phyloP scores from a whole-genome alignment of 1,284 basidiomycete species.

The Mycena sp. region DNA sequence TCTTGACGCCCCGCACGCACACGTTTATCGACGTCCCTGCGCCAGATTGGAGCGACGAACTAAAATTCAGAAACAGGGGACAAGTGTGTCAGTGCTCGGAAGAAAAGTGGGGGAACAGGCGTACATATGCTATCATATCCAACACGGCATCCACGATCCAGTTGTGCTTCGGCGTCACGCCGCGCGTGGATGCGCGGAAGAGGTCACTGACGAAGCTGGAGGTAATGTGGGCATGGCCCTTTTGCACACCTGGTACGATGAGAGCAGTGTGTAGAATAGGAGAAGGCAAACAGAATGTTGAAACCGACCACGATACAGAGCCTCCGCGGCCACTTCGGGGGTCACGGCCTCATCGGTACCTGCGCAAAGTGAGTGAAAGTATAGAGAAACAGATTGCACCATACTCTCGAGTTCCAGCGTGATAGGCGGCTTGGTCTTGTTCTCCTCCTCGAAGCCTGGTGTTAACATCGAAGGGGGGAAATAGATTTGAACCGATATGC shows the following conservation, averaged over 20 bases:
- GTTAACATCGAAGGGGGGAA: constrained; percentile 88
- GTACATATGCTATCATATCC: constrained; percentile 52
- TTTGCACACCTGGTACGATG: constrained; percentile 75
- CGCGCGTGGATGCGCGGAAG: constrained; percentile 77
- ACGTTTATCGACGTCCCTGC: too few relatives aligned
- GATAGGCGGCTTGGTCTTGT: constrained; percentile 84
- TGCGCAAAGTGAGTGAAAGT: too few relatives aligned
- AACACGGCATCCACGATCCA: constrained; percentile 62
- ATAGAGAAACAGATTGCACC: too few relatives aligned
- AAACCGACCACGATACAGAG: constrained; percentile 78
- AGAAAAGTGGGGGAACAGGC: too few relatives aligned
- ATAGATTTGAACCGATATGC: constrained; percentile 86
- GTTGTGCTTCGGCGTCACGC: constrained; percentile 74
- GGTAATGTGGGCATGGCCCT: constrained; percentile 80
- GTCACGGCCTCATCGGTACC: constrained; percentile 76
- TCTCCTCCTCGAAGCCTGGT: constrained; percentile 85
- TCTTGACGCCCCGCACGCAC: too few relatives aligned
- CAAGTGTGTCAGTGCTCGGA: too few relatives aligned
- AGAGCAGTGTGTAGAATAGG: constrained; percentile 9
- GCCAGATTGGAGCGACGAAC: too few relatives aligned
- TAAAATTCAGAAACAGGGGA: too few relatives aligned
- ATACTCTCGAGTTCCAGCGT: constrained; percentile 89
- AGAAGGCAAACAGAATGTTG: constrained; percentile 28
- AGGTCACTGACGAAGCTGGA: constrained; percentile 75
- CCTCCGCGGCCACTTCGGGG: constrained; percentile 73